Percentiles rank a stretch among this genome's conserved stretches.
phyloP scores from a whole-genome alignment of 306 rosid genomes.

The Myrica gale region DNA sequence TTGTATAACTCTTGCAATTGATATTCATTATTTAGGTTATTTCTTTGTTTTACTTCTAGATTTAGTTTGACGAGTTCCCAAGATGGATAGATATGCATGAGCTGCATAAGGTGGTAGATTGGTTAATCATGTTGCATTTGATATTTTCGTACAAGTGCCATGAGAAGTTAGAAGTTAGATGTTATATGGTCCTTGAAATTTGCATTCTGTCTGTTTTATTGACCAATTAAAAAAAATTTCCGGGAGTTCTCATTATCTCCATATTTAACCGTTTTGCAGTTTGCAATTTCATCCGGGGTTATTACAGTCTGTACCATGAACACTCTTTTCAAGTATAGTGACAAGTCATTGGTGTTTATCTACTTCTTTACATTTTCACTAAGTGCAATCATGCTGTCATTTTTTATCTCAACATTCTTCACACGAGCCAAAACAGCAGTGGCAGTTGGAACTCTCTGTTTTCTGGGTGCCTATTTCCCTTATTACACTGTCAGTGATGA shows the following conservation, averaged over 20 bases:
- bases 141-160: neutral
- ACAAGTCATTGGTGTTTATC: constrained; percentile 85
- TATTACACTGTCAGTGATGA: constrained; percentile 82
- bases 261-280: constrained; percentile 55
- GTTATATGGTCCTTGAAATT: neutral
- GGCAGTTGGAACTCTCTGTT: constrained; percentile 91
- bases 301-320: constrained; percentile 79
- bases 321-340: constrained; percentile 86
- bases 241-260: constrained; percentile 30
- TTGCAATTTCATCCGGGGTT: constrained; percentile 76
- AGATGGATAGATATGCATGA: too few relatives aligned
- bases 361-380: constrained; percentile 87
- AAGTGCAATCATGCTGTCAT: constrained; percentile 90
- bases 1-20: too few relatives aligned
- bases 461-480: constrained; percentile 86
- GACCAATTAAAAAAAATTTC: constrained; percentile 18
- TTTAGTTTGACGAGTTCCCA: too few relatives aligned
- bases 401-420: constrained; percentile 84
- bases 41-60: too few relatives aligned
- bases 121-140: neutral
- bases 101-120: too few relatives aligned
- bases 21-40: too few relatives aligned
- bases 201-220: constrained; percentile 10
- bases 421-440: constrained; percentile 94
- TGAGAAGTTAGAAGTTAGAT: neutral